Conservation (phyloP, 306 rosid species). For the Cajanus cajan region DNA sequence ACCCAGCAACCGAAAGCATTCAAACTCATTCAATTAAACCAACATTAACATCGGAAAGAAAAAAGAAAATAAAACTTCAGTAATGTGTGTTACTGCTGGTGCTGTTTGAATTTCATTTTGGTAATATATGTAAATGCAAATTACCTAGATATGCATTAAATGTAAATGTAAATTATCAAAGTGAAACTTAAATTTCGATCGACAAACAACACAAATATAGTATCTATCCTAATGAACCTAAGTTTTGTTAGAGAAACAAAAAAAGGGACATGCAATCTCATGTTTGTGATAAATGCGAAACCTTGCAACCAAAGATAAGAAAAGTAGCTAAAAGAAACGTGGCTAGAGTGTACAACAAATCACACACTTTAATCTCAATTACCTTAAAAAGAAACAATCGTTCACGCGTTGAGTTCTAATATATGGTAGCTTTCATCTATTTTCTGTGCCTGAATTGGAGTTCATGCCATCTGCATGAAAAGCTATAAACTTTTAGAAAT, state of each 20-base stretch:
- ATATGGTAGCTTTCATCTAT: not conserved
- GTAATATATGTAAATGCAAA: too few relatives aligned
- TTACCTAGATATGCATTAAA: too few relatives aligned
- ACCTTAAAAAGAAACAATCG: conserved; percentile 1
- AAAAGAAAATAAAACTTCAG: too few relatives aligned
- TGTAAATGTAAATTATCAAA: too few relatives aligned
- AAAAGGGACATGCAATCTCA: not conserved
- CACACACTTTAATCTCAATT: not conserved
- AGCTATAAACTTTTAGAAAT: not conserved
- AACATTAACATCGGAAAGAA: not conserved
- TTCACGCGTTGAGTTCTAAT: not conserved
- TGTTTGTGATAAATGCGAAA: not conserved
- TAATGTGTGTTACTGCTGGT: too few relatives aligned
- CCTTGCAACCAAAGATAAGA: not conserved
- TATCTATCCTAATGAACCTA: too few relatives aligned
- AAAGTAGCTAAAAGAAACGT: not conserved
- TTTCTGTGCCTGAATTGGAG: not conserved
- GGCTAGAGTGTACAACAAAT: not conserved
- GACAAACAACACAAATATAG: too few relatives aligned
- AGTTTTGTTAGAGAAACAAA: too few relatives aligned
- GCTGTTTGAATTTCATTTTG: too few relatives aligned
- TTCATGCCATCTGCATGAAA: not conserved
- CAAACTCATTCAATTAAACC: not conserved
- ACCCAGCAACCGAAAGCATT: not conserved
- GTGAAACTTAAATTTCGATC: too few relatives aligned